Percentiles rank a stretch among this genome's conserved stretches.
Conservation (phyloP, 768 basidiomycete species). For the Saitozyma sp. region DNA sequence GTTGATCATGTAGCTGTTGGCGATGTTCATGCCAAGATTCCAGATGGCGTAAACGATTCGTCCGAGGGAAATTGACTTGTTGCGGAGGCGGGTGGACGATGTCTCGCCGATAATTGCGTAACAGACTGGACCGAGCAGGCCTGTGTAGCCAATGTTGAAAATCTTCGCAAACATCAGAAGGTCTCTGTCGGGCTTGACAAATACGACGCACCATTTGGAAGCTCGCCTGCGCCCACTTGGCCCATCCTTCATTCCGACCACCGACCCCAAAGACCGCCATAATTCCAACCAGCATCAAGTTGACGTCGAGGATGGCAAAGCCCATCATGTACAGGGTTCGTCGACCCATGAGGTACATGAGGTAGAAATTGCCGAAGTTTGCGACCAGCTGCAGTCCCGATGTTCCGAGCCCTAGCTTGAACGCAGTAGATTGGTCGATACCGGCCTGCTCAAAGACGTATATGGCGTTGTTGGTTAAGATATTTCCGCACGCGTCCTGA, state of each 20-base stretch:
- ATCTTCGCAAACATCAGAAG: conserved; percentile 12
- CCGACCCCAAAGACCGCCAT: conserved; percentile 35
- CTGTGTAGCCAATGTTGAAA: conserved; percentile 29
- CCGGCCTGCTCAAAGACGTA: conserved; percentile 46
- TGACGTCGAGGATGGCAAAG: conserved; percentile 36
- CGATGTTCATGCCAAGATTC: conserved; percentile 37
- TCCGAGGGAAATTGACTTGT: conserved; percentile 41
- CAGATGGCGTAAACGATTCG: conserved; percentile 43
- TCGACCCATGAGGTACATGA: conserved; percentile 43
- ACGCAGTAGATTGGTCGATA: conserved; percentile 26
- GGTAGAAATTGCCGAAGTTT: conserved; percentile 31
- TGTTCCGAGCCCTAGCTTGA: conserved; percentile 42
- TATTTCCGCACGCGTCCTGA: conserved; percentile 43
- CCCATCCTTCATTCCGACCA: conserved; percentile 33
- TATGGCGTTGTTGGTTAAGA: conserved; percentile 30
- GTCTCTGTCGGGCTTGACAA: conserved; percentile 1
- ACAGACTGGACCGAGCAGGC: conserved; percentile 38
- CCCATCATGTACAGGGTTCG: conserved; percentile 47
- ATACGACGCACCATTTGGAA: conserved; percentile 38
- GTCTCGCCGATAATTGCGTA: conserved; percentile 39
- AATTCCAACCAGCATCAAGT: conserved; percentile 51
- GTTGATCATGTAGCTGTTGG: conserved; percentile 42
- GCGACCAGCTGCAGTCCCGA: conserved; percentile 35
- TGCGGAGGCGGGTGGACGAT: conserved; percentile 35
- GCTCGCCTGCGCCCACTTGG: conserved; percentile 49